Evolutionary conservation across 202 grass and related monocot species (phyloP), one percentile per base, ranked within the genome.

Genomic region (Schoenoplectus triqueter): DNA sequence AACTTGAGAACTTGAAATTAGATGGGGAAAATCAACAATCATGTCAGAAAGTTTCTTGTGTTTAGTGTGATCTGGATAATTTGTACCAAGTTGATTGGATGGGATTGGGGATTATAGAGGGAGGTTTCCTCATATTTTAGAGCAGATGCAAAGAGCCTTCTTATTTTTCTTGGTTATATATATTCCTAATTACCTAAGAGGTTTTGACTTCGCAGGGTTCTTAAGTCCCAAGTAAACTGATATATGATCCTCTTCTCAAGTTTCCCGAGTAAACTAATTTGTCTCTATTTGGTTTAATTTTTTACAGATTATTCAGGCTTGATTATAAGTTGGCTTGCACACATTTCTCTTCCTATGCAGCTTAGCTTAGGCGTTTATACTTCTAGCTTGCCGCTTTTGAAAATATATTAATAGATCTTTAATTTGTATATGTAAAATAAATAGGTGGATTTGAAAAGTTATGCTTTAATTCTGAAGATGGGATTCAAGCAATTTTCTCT

Each of bases 401-500:
- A n/a, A 59, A 42, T 78, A 78, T 59, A 78, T 60, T 11, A 57
- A 44, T 78, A 60, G 52, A 21, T 56, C 52, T 39, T 22, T 78
- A 78, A 18, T 78, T 78, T 78, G 74, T 78, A 78, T 41, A 78
- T 51, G 5, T 78, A 42, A 59, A 59, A n/a, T 59, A 52, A 78
- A 59, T 78, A 52, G 51, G 6, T 48, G 46, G 2, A 59, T 59
- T 52, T 42, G 21, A 59, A 59, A 77, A 73, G n/a, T 17, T 59
- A 59, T 42, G 46, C 21, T 73, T 73, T 10, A 2, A 11, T 20
- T 52, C 17, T 47, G 9, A 44, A 46, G n/a, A 72, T 19, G 15
- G 42, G 31, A 78, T 59, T 78, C 74, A 59, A 78, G 74, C 73
- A 78, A 59, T 10, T 77, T 78, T 77, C 50, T 78, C 10, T 78